Base-by-base conservation (phyloP, 495 filamentous ascomycete genomes). In the Aspergillus mulundensis region DNA sequence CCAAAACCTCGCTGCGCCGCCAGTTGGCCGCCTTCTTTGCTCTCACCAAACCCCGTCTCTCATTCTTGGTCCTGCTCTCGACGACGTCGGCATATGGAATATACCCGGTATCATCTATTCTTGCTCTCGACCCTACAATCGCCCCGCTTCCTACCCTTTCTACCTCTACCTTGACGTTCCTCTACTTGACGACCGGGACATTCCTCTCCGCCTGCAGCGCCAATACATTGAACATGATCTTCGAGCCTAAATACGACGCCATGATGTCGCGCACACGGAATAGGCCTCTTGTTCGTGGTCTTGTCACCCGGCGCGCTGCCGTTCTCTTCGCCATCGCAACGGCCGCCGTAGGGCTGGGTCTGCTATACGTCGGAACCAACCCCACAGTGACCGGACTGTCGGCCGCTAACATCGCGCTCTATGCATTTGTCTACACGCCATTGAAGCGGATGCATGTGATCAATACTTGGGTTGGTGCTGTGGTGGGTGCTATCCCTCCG, bases 151-250 rank as follows among this genome's bases (percentile, higher is more conserved):
- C 94, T 0, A 93, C 90, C 8, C 84, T 98, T 44, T 91, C 87
- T 14, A 86, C 94, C 6, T 91, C 87, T 28, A 86, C 94, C 5
- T 77, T 97, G 34, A 98, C 95, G 10, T 86, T 98, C 16, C 76
- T 93, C 56, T 97, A 95, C 80, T 84, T 98, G 61, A 96, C 93
- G 0, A 80, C 83, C 14, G 94, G 94, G 45, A 98, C 94, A 1
- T 83, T 93, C 15, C 81, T 97, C 7, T 88, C 87, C 65, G 88
- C 78, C 28, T 90, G 91, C 46, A 87, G 86, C 59, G 94, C 94
- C 43, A 98, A 97, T 63, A 86, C 94, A 0, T 77, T 97, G 48
- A 98, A 98, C 76, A 98, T 98, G 94, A 85, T 95, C 60, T 85
- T 95, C 64, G 94, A 98, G 72, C 92, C 87, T 14, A 79, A 83